A percentile compares a stretch with the other conserved stretches of the same genome.
These are phyloP conservation scores for Alliaria petiolata DNA, from an alignment of 345 rosid genomes.

Conservation along the genomic window DNA sequence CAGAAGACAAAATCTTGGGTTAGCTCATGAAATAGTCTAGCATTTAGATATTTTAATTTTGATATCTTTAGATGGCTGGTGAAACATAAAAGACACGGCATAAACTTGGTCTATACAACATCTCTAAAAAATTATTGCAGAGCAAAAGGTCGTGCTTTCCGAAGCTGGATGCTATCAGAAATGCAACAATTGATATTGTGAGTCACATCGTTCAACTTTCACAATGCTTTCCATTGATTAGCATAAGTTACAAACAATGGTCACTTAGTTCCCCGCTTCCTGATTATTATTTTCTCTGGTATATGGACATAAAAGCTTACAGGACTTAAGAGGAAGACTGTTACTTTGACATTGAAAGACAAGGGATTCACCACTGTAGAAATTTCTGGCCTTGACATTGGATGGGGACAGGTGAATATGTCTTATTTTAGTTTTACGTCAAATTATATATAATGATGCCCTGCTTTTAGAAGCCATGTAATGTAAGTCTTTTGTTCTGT, in stretches of 20 bases:
- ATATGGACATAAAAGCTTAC: conserved; percentile 58
- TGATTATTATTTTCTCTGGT: conserved; percentile 1
- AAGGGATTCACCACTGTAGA: conserved; percentile 58
- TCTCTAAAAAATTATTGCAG: conserved; percentile 43
- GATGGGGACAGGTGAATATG: conserved; percentile 89
- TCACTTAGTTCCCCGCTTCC: conserved; percentile 1
- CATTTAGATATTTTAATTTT: not conserved
- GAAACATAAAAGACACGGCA: too few species aligned
- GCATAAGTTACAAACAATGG: not conserved
- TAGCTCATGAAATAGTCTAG: not conserved
- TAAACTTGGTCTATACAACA: not conserved
- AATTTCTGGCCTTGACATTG: conserved; percentile 95
- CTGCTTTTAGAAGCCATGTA: not conserved
- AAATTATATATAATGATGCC: not conserved
- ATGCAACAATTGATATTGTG: conserved; percentile 88
- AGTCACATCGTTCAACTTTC: conserved; percentile 34
- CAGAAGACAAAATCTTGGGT: not conserved
- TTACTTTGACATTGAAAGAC: conserved; percentile 58
- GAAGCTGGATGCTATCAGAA: conserved; percentile 79
- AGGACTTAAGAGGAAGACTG: conserved; percentile 62
- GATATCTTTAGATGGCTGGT: too few species aligned
- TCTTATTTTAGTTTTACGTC: not conserved
- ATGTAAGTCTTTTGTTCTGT: not conserved
- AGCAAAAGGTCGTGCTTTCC: conserved; percentile 81
- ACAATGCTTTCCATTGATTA: not conserved